Evolutionary conservation across 352 stramenopile species (phyloP).

Genomic region (Elongisporangium anandrum): DNA sequence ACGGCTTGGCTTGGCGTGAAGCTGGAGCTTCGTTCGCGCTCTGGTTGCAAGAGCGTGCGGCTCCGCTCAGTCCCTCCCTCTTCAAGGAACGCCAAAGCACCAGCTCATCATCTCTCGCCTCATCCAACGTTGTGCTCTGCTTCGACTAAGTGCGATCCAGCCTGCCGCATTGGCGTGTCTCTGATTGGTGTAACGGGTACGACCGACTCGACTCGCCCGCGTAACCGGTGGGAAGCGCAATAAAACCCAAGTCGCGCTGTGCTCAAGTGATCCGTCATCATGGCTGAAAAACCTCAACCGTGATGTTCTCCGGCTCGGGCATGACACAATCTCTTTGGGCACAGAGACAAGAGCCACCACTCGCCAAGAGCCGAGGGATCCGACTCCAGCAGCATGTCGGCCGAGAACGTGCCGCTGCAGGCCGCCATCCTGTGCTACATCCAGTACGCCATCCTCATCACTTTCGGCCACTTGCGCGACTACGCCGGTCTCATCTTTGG

Average conservation of each 20-base stretch:
- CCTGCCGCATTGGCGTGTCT: not conserved
- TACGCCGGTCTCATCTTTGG: constrained; percentile 61
- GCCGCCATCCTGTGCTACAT: constrained; percentile 81
- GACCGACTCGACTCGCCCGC: not conserved
- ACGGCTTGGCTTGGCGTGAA: not conserved
- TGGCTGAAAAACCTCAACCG: not conserved
- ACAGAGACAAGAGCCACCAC: not conserved
- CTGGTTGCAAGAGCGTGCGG: not conserved
- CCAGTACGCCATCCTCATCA: constrained; percentile 75
- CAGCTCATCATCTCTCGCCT: not conserved
- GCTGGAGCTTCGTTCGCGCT: not conserved
- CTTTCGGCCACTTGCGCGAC: constrained; percentile 78
- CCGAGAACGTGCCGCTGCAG: constrained; percentile 58
- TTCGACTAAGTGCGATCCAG: not conserved
- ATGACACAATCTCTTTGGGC: not conserved
- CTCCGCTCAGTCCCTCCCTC: not conserved
- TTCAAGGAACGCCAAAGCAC: not conserved
- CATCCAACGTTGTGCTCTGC: no score
- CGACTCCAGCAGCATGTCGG: constrained; percentile 25
- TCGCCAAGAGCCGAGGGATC: not conserved
- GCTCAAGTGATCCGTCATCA: not conserved
- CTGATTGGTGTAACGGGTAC: not conserved
- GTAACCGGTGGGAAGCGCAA: not conserved
- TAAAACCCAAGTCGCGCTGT: not conserved
- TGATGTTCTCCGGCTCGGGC: not conserved